Base-by-base conservation (phyloP, 345 rosid species). In the Arabis hirsuta region DNA sequence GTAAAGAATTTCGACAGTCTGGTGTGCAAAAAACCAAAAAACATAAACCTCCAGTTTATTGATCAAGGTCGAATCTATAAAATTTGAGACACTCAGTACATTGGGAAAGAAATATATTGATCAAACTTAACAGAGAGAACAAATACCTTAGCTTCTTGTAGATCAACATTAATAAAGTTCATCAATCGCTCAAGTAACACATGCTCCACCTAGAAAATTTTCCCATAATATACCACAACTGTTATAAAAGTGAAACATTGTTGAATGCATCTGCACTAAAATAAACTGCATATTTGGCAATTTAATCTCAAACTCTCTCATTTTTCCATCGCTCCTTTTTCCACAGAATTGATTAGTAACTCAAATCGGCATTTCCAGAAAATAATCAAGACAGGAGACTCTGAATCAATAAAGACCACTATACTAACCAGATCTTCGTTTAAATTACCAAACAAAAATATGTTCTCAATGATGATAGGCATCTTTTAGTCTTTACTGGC, bases 111-210 rank as follows among this genome's bases (percentile, higher is more conserved):
- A 12, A 3, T 3, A 16, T 10, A 27, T 8, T 24, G 19, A 47
- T 59, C 66, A 44, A 62, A 29, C 12, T 55, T 50, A 44, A 52
- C 16, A 54, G 41, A 65, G 12, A 75, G 50, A 31, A 43, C 4
- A 46, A 53, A 51, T 81, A 92, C 98, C 96, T 87, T 88, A 53
- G 81, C 93, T 62, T 85, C 91, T 74, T 83, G 91, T 73, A 92
- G 82, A 82, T 90, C 96, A 56, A 80, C 86, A 53, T 63, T 83
- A 73, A 90, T 73, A 78, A 90, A 87, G 31, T 86, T 82, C 76
- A 45, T 86, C 79, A 92, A 54, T 67, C 93, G 82, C 80, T 92
- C 93, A 75, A 87, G 69, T 69, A 92, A 73, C 59, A 88, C 87
- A 72, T 90, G 96, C 85, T 92, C 96, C 54, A 90, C 93, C 96